Evolutionary conservation across 257 asterid genomes (phyloP).

Genomic region (Fraxinus excelsior): DNA sequence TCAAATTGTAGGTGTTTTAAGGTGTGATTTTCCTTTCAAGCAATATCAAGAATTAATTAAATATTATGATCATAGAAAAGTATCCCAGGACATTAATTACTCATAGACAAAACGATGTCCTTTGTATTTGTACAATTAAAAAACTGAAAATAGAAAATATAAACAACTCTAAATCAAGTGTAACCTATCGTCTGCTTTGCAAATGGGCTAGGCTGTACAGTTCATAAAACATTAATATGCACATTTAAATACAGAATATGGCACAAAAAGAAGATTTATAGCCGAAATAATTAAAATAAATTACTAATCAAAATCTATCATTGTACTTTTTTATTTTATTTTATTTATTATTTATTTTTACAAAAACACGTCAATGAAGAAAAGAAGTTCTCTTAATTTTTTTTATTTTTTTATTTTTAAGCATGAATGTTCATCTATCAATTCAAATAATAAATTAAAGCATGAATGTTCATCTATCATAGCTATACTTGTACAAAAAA

Average conservation of each 20-base stretch:
- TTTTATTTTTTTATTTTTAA: too few relatives aligned
- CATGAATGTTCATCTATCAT: neutral
- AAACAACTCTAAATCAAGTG: neutral
- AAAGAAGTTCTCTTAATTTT: too few relatives aligned
- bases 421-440: too few relatives aligned
- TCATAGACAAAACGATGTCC: too few relatives aligned
- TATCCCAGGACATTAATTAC: too few relatives aligned
- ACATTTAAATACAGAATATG: neutral
- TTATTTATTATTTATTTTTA: neutral
- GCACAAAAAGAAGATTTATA: neutral
- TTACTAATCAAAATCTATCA: too few relatives aligned
- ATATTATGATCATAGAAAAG: neutral
- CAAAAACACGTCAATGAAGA: neutral
- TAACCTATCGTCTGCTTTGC: neutral
- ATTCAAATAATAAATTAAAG: too few relatives aligned
- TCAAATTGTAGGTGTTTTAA: too few relatives aligned
- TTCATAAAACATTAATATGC: neutral
- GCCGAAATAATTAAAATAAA: neutral
- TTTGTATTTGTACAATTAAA: neutral
- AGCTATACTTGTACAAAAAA: neutral
- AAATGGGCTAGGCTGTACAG: neutral
- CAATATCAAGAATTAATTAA: neutral
- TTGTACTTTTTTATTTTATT: too few relatives aligned
- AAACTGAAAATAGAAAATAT: too few relatives aligned
- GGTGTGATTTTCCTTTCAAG: too few relatives aligned